These are phyloP conservation scores for Diaporthe batatas DNA, from an alignment of 2,329 filamentous ascomycete species.

Conservation along the genomic window DNA sequence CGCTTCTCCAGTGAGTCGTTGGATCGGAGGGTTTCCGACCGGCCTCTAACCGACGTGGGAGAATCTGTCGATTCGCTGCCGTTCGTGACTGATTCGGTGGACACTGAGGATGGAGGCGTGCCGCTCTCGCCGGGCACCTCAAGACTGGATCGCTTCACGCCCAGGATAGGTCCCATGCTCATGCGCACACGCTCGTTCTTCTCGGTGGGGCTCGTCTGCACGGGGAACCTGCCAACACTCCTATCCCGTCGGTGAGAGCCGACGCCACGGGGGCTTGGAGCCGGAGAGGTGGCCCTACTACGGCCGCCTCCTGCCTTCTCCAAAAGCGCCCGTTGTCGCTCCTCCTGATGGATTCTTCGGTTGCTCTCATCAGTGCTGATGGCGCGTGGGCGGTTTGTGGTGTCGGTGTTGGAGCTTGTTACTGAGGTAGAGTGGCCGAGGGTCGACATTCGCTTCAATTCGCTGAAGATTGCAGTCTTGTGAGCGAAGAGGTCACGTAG, in stretches of 20 bases:
- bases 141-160: constrained; percentile 76
- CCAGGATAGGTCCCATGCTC: constrained; percentile 64
- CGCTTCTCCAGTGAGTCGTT: constrained; percentile 67
- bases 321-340: constrained; percentile 86
- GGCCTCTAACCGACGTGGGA: constrained; percentile 39
- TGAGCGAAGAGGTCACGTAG: constrained; percentile 92
- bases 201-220: constrained; percentile 67
- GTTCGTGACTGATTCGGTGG: constrained; percentile 43
- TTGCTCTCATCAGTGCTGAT: constrained; percentile 97
- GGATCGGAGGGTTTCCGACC: constrained; percentile 41
- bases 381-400: constrained; percentile 77
- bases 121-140: constrained; percentile 79
- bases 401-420: constrained; percentile 47
- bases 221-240: constrained; percentile 85
- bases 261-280: constrained; percentile 63
- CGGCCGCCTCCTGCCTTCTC: constrained; percentile 74
- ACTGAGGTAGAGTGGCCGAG: constrained; percentile 74
- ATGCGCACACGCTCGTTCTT: constrained; percentile 64
- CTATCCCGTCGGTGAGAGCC: constrained; percentile 81
- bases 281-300: constrained; percentile 81
- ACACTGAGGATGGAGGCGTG: constrained; percentile 50
- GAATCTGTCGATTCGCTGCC: constrained; percentile 44
- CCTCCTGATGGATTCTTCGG: constrained; percentile 93
- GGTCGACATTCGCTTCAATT: constrained; percentile 89
- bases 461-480: constrained; percentile 95